These are phyloP conservation scores for Cajanus cajan DNA, from an alignment of 306 rosid genomes.

Conservation along the genomic window DNA sequence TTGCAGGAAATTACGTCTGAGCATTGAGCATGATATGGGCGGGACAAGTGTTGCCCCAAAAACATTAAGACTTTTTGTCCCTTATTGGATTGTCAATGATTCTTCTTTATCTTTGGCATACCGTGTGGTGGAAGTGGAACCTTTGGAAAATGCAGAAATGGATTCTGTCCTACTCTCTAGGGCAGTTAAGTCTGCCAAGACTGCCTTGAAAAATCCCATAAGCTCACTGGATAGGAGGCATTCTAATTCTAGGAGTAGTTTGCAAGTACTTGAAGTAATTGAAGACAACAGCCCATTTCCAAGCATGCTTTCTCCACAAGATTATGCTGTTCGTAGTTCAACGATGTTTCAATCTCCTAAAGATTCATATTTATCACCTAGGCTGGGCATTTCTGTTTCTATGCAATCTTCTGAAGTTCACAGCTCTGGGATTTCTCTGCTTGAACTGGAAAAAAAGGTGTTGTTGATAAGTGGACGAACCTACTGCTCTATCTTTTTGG, in stretches of 20 bases:
- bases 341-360: constrained; percentile 72
- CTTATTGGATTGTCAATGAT: constrained; percentile 92
- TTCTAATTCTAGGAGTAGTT: constrained; percentile 57
- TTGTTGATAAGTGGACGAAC: constrained; percentile 21
- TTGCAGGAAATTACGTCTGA: constrained; percentile 85
- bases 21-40: constrained; percentile 94
- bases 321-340: constrained; percentile 64
- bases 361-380: constrained; percentile 66
- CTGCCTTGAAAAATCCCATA: constrained; percentile 67
- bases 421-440: constrained; percentile 84
- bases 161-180: constrained; percentile 63
- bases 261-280: constrained; percentile 81
- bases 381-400: constrained; percentile 91
- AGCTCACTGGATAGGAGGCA: constrained; percentile 72
- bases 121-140: constrained; percentile 90
- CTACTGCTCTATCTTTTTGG: constrained; percentile 1
- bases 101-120: constrained; percentile 75
- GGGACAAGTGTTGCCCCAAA: constrained; percentile 86
- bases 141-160: constrained; percentile 61
- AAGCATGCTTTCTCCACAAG: constrained; percentile 94
- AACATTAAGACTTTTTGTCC: constrained; percentile 81
- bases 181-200: constrained; percentile 78
- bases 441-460: constrained; percentile 96
- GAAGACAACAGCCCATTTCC: constrained; percentile 88
- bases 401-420: constrained; percentile 60